phyloP scores from a whole-genome alignment of 306 rosid genomes.

The Acacia acuminata region DNA sequence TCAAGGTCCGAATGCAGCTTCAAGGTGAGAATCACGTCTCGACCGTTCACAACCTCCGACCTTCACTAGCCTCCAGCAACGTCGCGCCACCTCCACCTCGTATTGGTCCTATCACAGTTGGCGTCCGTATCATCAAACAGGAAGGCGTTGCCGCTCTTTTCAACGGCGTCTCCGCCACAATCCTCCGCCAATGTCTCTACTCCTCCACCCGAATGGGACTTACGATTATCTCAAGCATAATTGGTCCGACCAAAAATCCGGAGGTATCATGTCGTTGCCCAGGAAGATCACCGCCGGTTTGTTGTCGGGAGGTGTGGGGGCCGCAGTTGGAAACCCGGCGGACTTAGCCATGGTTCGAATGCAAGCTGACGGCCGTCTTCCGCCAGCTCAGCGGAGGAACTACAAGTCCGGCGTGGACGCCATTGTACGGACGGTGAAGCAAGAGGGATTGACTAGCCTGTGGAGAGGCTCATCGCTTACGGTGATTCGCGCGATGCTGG shows the following conservation, averaged over 20 bases:
- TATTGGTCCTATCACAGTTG: conserved; percentile 48
- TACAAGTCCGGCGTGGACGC: conserved; percentile 69
- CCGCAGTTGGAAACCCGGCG: conserved; percentile 68
- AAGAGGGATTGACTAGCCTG: conserved; percentile 58
- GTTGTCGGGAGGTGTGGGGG: conserved; percentile 58
- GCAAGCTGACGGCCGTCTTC: conserved; percentile 84
- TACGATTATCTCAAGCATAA: conserved; percentile 60
- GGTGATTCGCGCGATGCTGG: conserved; percentile 75
- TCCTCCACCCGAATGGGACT: conserved; percentile 81
- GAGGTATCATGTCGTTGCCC: conserved; percentile 37
- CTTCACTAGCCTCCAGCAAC: conserved; percentile 40
- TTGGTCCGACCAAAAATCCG: conserved; percentile 60
- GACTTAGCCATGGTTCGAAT: conserved; percentile 81
- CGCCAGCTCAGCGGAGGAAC: conserved; percentile 46
- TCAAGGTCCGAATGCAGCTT: conserved; percentile 86
- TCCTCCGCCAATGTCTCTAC: conserved; percentile 71
- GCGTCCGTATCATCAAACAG: conserved; percentile 50
- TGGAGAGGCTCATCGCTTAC: conserved; percentile 79
- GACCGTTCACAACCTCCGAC: conserved; percentile 26
- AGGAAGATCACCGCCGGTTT: conserved; percentile 59
- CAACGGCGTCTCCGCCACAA: conserved; percentile 74
- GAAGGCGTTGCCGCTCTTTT: conserved; percentile 65
- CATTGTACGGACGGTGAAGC: conserved; percentile 38
- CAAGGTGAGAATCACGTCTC: conserved; percentile 58
- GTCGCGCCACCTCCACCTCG: not conserved